Evolutionary conservation across 164 flowering plant genomes (phyloP), one percentile per base, ranked within the genome.

Genomic region (Piper longum): DNA sequence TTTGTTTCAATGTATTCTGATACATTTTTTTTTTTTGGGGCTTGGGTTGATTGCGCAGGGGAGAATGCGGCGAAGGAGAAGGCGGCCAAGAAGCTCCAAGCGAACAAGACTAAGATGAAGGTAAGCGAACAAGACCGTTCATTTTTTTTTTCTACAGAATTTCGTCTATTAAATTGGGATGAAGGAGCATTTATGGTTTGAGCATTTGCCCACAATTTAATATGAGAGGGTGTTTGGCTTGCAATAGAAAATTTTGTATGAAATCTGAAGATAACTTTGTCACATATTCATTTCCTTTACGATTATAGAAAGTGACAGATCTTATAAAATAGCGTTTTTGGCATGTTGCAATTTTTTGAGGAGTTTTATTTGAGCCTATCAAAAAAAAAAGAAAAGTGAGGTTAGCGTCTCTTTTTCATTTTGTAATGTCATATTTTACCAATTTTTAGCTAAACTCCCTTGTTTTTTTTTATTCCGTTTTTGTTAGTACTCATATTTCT

Each of bases 61-160:
- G 98, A 93, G 82, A 80, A 88, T 72, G 77, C 72, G 60, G 90
- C 78, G 70, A 83, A 66, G 56, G 96, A 84, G 57, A 89, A 86
- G 85, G 79, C 57, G 71, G 72, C 57, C 11, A 76, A 71, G 81
- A 89, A 90, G 83, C 85, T 93, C 40, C 82, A 83, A 18, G 84
- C 90, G 1, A 90, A 88, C 77, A 86, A 83, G 73, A 79, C 80
- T 60, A 90, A 85, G 81, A 93, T 93, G 99, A 90, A 93, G 68
- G 96, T 89, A 70, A 59, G 66, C 51, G 2, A 26, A 0, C 36
- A 17, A 40, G 14, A 52, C 7, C 55, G 54, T 54, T 18, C 59
- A n/a, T n/a, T n/a, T 9, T 63, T 19, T 59, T 7, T 60, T 43
- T 16, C 3, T 43, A 54, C 16, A 42, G 41, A 14, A 43, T 54